These are phyloP conservation scores for Cyamopsis tetragonoloba DNA, from an alignment of 306 rosid genomes.

Conservation along the genomic window DNA sequence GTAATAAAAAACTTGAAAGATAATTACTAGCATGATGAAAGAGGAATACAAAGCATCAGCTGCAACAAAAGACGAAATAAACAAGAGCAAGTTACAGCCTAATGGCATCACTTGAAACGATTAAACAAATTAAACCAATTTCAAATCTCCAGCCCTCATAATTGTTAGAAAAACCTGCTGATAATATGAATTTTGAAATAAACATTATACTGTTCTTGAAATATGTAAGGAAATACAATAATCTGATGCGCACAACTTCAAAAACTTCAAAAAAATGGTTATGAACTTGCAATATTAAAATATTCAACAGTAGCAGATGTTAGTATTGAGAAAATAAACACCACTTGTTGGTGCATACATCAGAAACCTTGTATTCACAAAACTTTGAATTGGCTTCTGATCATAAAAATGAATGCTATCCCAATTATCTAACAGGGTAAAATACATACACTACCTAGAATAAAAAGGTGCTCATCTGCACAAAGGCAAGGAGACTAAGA, in stretches of 20 bases:
- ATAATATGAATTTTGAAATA: neutral
- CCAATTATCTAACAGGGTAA: conserved; percentile 54
- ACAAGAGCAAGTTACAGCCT: neutral
- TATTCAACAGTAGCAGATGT: conserved; percentile 32
- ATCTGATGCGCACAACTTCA: conserved; percentile 33
- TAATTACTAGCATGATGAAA: neutral
- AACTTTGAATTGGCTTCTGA: conserved; percentile 66
- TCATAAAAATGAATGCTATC: conserved; percentile 69
- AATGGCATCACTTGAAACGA: neutral
- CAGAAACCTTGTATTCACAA: conserved; percentile 78
- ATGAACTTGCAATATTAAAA: conserved; percentile 26
- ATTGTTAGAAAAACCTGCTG: conserved; percentile 5
- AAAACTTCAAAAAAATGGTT: conserved; percentile 32
- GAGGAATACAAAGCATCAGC: conserved; percentile 13
- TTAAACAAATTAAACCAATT: conserved; percentile 8
- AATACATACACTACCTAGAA: conserved; percentile 65
- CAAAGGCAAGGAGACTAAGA: conserved; percentile 40
- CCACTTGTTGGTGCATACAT: conserved; percentile 39
- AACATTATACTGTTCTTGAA: neutral
- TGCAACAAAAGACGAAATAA: neutral
- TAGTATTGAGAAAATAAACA: conserved; percentile 33
- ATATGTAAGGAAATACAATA: conserved; percentile 2
- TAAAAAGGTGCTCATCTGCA: conserved; percentile 50
- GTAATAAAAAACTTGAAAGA: neutral
- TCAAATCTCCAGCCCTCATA: neutral